These are phyloP conservation scores for Styphnolobium japonicum DNA, from an alignment of 306 rosid genomes.

Conservation along the genomic window DNA sequence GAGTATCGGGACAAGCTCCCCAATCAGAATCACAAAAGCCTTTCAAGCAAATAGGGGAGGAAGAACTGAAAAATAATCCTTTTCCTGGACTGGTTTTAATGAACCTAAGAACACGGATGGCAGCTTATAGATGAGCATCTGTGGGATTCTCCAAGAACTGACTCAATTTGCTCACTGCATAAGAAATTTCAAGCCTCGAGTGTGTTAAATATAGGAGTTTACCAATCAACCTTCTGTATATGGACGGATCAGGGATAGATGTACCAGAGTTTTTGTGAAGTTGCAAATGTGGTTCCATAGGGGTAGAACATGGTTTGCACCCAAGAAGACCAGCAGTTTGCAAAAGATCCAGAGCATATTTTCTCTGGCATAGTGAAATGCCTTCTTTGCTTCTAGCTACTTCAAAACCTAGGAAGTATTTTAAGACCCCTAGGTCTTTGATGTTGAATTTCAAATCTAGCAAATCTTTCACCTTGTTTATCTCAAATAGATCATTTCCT, in stretches of 20 bases:
- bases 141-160: no score
- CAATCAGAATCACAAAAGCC: no score
- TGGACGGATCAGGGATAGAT: no score
- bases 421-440: background rate
- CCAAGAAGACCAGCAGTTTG: background rate
- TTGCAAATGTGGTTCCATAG: background rate
- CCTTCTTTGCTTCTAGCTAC: background rate
- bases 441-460: background rate
- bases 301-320: background rate
- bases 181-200: no score
- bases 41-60: no score
- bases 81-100: no score
- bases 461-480: rapidly evolving
- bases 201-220: background rate
- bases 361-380: background rate
- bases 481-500: background rate
- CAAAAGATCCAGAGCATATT: background rate
- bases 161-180: no score
- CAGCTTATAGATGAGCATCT: no score
- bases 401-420: no score
- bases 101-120: no score
- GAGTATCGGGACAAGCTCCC: no score
- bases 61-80: no score
- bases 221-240: background rate
- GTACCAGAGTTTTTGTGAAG: background rate